phyloP scores from a whole-genome alignment of 345 rosid genomes.

The Hypericum androsaemum region DNA sequence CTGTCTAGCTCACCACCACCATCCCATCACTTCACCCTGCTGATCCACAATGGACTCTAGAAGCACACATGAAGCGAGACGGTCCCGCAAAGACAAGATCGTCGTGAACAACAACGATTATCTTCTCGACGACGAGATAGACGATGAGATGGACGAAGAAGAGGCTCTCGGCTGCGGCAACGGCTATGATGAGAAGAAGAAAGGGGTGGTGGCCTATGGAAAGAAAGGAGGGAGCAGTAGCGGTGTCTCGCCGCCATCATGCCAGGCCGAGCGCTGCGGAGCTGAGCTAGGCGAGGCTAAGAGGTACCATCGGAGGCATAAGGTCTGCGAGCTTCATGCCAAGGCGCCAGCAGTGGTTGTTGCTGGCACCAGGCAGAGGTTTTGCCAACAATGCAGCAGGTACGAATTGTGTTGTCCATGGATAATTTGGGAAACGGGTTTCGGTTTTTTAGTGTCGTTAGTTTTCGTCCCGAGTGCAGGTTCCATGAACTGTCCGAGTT shows the following conservation, averaged over 20 bases:
- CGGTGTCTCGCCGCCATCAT: conserved; percentile 32
- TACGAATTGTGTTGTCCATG: conserved; percentile 8
- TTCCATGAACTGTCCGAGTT: conserved; percentile 67
- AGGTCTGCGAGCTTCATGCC: conserved; percentile 78
- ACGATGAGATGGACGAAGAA: no score
- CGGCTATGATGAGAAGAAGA: conserved; percentile 6
- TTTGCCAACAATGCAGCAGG: conserved; percentile 99
- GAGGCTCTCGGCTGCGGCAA: no score
- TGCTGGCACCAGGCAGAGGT: conserved; percentile 58
- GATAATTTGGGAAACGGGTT: neutral
- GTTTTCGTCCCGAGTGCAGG: conserved; percentile 18
- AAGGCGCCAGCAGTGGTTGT: conserved; percentile 53
- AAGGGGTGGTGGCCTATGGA: conserved; percentile 9
- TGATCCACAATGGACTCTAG: no score
- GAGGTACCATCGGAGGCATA: conserved; percentile 75
- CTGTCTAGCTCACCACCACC: no score
- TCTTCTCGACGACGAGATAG: no score
- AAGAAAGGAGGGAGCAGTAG: conserved; percentile 17
- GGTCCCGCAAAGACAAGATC: no score
- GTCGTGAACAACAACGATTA: no score
- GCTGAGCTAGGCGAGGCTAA: conserved; percentile 50
- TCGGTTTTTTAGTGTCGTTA: neutral
- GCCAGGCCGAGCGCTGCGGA: conserved; percentile 70
- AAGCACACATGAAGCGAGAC: no score
- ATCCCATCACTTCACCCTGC: no score